A percentile compares a stretch with the other conserved stretches of the same genome.
Conservation (phyloP, 2,329 filamentous ascomycete genomes). For the Emergomyces orientalis region DNA sequence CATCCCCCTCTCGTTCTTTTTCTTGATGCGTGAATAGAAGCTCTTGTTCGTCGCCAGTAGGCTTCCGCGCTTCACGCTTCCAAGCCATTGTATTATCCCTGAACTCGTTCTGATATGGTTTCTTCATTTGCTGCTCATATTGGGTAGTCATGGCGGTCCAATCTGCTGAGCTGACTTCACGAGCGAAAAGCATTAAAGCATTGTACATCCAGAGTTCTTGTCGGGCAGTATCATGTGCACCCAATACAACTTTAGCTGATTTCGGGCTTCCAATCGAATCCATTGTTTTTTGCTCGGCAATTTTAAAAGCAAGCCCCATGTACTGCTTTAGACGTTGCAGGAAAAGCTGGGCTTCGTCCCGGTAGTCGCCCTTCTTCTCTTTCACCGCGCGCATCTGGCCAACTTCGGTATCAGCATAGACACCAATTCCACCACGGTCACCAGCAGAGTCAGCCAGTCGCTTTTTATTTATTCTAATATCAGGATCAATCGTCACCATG, state of each 20-base stretch:
- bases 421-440: constrained; percentile 35
- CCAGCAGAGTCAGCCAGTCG: constrained; percentile 39
- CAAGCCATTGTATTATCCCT: constrained; percentile 65
- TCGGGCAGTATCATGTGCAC: constrained; percentile 62
- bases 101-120: constrained; percentile 75
- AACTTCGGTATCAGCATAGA: constrained; percentile 63
- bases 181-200: constrained; percentile 75
- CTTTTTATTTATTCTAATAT: constrained; percentile 50
- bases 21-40: constrained; percentile 85
- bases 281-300: constrained; percentile 61
- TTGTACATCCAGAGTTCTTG: constrained; percentile 78
- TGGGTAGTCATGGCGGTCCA: constrained; percentile 73
- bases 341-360: constrained; percentile 65
- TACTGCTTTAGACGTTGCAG: constrained; percentile 71
- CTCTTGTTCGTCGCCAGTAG: constrained; percentile 67
- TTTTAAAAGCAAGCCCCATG: constrained; percentile 70
- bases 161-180: constrained; percentile 70
- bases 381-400: constrained; percentile 86
- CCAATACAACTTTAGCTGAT: constrained; percentile 55
- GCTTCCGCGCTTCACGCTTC: constrained; percentile 69
- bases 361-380: constrained; percentile 87
- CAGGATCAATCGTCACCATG: constrained; percentile 86
- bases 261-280: constrained; percentile 44
- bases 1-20: constrained; percentile 62
- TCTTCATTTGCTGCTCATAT: constrained; percentile 68